These are phyloP conservation scores for Termitomyces sp. DNA, from an alignment of 768 basidiomycete genomes.

Conservation along the genomic window DNA sequence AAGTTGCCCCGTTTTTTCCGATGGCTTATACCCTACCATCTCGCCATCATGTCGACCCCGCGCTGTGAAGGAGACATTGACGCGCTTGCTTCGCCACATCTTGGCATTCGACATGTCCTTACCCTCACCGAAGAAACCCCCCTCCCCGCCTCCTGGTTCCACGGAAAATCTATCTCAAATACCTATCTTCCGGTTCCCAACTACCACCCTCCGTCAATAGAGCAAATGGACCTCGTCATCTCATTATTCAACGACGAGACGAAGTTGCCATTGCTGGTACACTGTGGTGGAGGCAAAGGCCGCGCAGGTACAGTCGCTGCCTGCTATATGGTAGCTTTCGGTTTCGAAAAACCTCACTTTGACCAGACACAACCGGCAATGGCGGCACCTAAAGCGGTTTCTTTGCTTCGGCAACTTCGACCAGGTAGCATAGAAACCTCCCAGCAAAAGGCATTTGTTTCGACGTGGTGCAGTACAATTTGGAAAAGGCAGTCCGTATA, in stretches of 20 bases:
- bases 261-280: conserved; percentile 50
- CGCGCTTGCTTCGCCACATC: conserved; percentile 36
- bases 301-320: conserved; percentile 61
- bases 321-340: conserved; percentile 55
- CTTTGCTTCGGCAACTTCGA: conserved; percentile 42
- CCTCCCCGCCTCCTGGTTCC: conserved; percentile 45
- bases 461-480: conserved; percentile 53
- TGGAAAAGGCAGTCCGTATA: conserved; percentile 56
- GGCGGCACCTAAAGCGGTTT: conserved; percentile 45
- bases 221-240: conserved; percentile 59
- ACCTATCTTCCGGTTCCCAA: conserved; percentile 57
- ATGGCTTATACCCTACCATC: conserved; percentile 56
- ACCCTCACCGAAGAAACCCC: conserved; percentile 60
- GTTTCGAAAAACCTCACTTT: conserved; percentile 43
- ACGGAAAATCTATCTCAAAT: conserved; percentile 38
- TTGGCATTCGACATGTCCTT: conserved; percentile 57
- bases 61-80: conserved; percentile 45
- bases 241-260: conserved; percentile 38
- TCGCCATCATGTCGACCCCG: conserved; percentile 63
- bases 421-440: conserved; percentile 57
- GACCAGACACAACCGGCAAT: conserved; percentile 43
- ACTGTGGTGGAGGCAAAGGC: conserved; percentile 64
- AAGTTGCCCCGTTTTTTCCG: conserved; percentile 58
- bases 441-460: conserved; percentile 55
- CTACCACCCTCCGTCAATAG: conserved; percentile 49